These are phyloP conservation scores for Blastobotrys raffinosifermentans DNA, from an alignment of 1,139 yeast genomes.

Conservation along the genomic window DNA sequence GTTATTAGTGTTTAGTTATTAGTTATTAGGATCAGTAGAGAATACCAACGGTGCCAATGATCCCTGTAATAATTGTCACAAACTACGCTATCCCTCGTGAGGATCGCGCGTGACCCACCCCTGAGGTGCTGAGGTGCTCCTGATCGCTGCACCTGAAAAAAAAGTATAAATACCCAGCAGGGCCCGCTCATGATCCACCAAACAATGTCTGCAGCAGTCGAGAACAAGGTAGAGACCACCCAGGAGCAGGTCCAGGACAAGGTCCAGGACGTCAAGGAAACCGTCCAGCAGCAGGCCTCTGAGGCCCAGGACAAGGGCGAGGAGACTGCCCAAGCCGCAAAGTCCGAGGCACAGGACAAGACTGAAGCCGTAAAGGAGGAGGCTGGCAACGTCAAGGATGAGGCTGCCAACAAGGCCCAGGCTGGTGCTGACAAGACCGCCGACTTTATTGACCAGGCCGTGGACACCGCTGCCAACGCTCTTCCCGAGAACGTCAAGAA, in stretches of 20 bases:
- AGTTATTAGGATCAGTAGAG: no score
- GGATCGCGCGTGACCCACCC: no score
- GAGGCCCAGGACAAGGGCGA: conserved; percentile 26
- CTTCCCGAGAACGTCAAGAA: conserved; percentile 34
- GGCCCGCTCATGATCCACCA: no score
- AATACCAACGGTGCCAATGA: no score
- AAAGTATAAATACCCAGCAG: no score
- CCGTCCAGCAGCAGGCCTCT: conserved; percentile 20
- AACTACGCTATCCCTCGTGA: no score
- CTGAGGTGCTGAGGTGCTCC: no score
- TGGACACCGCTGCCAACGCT: conserved; percentile 17
- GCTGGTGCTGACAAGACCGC: conserved; percentile 17
- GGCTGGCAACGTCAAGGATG: conserved; percentile 16
- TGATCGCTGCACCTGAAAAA: no score
- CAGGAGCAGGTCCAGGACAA: conserved; percentile 15
- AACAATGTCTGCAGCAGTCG: conserved; percentile 2
- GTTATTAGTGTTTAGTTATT: no score
- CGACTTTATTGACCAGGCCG: conserved; percentile 20
- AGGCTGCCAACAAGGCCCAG: conserved; percentile 14
- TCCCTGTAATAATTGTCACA: no score
- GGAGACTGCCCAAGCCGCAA: conserved; percentile 20
- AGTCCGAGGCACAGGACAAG: conserved; percentile 13
- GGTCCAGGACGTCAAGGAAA: conserved; percentile 20
- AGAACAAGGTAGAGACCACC: conserved; percentile 10
- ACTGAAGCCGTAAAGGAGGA: conserved; percentile 16